Evolutionary conservation across 225 moss, liverwort and hornwort species (phyloP).

Genomic region (Pseudisothecium myosuroides): DNA sequence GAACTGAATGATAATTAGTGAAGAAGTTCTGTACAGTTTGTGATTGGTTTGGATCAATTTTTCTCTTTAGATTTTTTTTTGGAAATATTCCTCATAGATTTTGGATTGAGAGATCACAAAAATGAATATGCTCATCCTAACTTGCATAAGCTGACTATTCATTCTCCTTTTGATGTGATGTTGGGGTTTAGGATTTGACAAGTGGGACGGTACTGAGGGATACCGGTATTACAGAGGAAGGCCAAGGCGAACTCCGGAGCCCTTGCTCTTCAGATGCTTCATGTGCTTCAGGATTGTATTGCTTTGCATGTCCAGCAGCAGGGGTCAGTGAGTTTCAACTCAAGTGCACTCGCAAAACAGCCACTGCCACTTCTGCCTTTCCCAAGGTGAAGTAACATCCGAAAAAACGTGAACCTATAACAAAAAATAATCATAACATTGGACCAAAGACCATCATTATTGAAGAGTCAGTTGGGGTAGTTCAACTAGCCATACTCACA

Average conservation of each 20-base stretch:
- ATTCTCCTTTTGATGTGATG: neutral
- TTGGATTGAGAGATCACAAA: neutral
- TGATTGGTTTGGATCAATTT: too few relatives aligned
- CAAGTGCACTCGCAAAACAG: constrained; percentile 15
- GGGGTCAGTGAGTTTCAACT: constrained; percentile 3
- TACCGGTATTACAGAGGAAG: neutral
- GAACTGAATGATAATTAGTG: too few relatives aligned
- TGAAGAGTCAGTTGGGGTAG: neutral
- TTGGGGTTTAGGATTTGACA: neutral
- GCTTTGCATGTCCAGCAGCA: constrained; percentile 19
- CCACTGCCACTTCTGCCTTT: constrained; percentile 30
- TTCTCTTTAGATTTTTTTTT: too few relatives aligned
- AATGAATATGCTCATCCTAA: neutral
- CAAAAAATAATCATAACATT: neutral
- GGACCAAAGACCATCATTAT: neutral
- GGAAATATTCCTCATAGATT: neutral
- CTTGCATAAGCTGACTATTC: neutral
- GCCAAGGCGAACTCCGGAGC: neutral
- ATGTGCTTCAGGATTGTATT: constrained; percentile 19
- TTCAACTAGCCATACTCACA: neutral
- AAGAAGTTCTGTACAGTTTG: too few relatives aligned
- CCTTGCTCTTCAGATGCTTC: constrained; percentile 15
- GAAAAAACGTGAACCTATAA: too few relatives aligned
- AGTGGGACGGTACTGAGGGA: neutral
- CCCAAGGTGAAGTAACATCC: constrained; percentile 4